These are phyloP conservation scores for Rhizopus stolonifer DNA, from an alignment of 371 early-diverging fungal genomes.

Conservation along the genomic window DNA sequence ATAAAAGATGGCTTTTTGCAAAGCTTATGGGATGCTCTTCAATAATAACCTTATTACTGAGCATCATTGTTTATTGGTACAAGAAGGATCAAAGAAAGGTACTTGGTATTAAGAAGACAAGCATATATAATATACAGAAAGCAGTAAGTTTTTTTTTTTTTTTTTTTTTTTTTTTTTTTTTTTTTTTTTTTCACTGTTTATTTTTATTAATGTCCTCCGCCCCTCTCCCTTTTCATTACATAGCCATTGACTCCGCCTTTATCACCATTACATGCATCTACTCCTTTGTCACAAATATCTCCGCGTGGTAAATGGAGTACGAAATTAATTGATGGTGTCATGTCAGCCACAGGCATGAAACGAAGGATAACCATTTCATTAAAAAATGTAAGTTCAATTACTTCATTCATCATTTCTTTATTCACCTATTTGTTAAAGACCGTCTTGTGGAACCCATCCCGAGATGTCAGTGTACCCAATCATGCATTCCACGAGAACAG, in stretches of 20 bases:
- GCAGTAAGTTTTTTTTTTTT: no score
- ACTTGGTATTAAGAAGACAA: neutral
- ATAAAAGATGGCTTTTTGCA: neutral
- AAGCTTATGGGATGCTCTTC: neutral
- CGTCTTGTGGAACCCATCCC: constrained; percentile 49
- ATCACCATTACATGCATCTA: constrained; percentile 3
- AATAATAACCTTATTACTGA: neutral
- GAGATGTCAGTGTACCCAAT: constrained; percentile 42
- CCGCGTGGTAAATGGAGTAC: constrained; percentile 28
- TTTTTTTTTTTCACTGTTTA: no score
- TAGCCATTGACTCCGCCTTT: constrained; percentile 13
- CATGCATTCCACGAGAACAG: constrained; percentile 49
- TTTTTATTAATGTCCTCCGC: neutral
- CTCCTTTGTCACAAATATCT: constrained; percentile 5
- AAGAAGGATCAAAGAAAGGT: neutral
- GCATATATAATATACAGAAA: neutral
- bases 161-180: no score
- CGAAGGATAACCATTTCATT: constrained; percentile 39
- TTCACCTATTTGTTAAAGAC: constrained; percentile 21
- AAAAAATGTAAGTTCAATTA: constrained; percentile 37
- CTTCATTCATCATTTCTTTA: neutral
- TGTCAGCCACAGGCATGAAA: constrained; percentile 20
- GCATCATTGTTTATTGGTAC: neutral
- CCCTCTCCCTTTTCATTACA: no score
- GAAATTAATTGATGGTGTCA: constrained; percentile 29